Percentiles rank a stretch among this genome's conserved stretches.
phyloP scores from a whole-genome alignment of 257 asterid genomes.

The Solanum raphanifolium region DNA sequence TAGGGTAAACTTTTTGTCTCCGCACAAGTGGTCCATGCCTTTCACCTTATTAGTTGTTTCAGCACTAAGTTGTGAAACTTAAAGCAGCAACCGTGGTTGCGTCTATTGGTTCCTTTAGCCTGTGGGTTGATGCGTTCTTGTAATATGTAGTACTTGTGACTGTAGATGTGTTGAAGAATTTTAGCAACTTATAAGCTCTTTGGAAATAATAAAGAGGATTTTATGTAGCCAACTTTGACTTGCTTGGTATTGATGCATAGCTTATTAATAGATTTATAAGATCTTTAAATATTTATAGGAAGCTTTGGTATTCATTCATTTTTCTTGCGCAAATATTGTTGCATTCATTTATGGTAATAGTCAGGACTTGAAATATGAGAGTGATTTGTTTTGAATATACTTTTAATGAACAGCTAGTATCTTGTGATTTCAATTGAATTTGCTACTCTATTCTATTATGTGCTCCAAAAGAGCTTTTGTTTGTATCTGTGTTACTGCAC shows the following conservation, averaged over 20 bases:
- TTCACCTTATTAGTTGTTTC: neutral
- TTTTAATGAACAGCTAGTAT: neutral
- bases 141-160: neutral
- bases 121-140: neutral
- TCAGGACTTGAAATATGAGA: neutral
- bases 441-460: neutral
- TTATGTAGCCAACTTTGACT: neutral
- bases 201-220: neutral
- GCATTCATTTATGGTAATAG: neutral
- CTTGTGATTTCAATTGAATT: neutral
- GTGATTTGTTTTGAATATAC: neutral
- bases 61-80: neutral
- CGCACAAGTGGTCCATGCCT: neutral
- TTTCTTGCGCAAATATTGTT: neutral
- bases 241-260: neutral
- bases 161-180: neutral
- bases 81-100: neutral
- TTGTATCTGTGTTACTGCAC: neutral
- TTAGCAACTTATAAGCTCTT: neutral
- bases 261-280: neutral
- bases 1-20: neutral
- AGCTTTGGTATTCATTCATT: neutral
- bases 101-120: neutral
- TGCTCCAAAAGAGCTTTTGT: neutral
- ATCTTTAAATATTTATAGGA: neutral